Evolutionary conservation across 2,329 filamentous ascomycete species (phyloP).

Genomic region (Colletotrichum sp.): DNA sequence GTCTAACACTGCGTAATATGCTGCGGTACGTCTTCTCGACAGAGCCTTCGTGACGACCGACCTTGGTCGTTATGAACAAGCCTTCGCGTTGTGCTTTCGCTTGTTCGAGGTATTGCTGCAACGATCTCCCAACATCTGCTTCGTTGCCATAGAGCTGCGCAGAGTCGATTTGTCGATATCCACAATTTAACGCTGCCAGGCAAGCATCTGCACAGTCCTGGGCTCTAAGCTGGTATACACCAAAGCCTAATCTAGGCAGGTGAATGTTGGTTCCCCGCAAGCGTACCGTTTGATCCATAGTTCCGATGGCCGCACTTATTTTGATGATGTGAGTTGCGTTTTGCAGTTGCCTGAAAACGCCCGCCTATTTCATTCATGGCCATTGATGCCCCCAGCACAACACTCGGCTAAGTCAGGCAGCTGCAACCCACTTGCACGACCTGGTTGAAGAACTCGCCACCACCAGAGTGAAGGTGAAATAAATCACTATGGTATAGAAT

Average conservation of each 20-base stretch:
- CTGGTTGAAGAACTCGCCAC: neutral
- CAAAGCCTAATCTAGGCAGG: slow-evolving; percentile 74
- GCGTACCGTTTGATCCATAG: neutral
- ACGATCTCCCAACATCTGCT: slow-evolving; percentile 66
- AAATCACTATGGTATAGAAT: neutral
- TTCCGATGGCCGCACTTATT: neutral
- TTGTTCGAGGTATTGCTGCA: slow-evolving; percentile 46
- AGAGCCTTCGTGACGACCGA: slow-evolving; percentile 58
- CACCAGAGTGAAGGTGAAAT: neutral
- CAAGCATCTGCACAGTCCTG: slow-evolving; percentile 63
- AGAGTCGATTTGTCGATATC: slow-evolving; percentile 70
- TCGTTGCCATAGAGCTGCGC: slow-evolving; percentile 73
- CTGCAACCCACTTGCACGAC: neutral
- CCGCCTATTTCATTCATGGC: neutral
- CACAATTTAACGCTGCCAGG: slow-evolving; percentile 58
- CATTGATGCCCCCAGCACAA: neutral
- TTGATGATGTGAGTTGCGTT: neutral
- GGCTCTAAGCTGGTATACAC: slow-evolving; percentile 68
- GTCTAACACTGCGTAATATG: slow-evolving; percentile 65
- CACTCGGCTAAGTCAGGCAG: neutral
- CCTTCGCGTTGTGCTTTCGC: slow-evolving; percentile 44
- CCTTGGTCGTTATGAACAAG: slow-evolving; percentile 76
- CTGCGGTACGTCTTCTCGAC: slow-evolving; percentile 64
- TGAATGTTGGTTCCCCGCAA: slow-evolving; percentile 22
- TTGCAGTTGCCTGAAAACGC: neutral